Base-by-base conservation (phyloP, 2,329 filamentous ascomycete genomes). In the Beauveria bassiana region DNA sequence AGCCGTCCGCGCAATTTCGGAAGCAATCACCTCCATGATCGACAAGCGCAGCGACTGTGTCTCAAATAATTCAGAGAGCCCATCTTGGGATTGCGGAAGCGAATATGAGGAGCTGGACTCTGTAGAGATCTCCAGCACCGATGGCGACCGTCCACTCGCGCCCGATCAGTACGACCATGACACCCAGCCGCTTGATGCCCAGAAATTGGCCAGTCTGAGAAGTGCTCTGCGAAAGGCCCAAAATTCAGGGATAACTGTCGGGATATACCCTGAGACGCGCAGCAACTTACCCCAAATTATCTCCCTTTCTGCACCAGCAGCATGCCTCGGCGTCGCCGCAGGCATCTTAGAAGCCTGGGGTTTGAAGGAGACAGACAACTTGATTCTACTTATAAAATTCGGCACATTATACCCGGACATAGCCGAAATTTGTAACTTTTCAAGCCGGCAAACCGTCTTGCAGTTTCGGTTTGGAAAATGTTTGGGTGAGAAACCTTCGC, bases 311-410 rank as follows among this genome's bases (percentile, higher is more conserved):
- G 82, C 89, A 34, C 85, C 85, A 4, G 82, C 90, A 34, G 77
- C 81, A 4, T 89, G 88, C 66, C 81, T 96, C 1, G 86, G 83
- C 0, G 83, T 96, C 14, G 88, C 90, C 0, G 81, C 87, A 43
- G 89, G 93, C 68, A 86, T 86, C 0, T 82, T 91, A 72, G 81
- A 88, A 68, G 89, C 91, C 1, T 96, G 92, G 92, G 81, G 87
- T 63, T 71, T 96, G 12, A 74, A 82, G 16, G 74, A 79, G 0
- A 73, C 78, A 0, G 87, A 92, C 40, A 93, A 93, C 68, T 72
- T 96, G 45, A 82, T 93, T 5, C 77, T 96, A 5, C 77, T 96
- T 24, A 81, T 95, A 49, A 81, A 82, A 42, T 89, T 89, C 65
- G 74, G 79, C 0, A 71, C 73, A n/a, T 79, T 77, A 0, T 96